Evolutionary conservation across 306 rosid genomes (phyloP).

Genomic region (Cyclanthera cordifolia): DNA sequence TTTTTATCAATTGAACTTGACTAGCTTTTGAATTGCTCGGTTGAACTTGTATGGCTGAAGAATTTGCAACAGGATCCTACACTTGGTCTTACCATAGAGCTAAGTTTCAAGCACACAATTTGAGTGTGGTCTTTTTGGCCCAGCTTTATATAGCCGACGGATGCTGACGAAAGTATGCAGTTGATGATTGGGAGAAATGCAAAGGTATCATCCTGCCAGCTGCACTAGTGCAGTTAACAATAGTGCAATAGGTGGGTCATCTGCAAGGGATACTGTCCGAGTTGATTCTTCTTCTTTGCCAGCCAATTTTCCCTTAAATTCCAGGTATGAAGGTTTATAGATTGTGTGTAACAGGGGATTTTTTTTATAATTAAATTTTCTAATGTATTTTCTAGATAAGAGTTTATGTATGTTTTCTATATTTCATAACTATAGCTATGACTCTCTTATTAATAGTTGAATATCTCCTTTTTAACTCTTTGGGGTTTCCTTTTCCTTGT

Average conservation of each 20-base stretch:
- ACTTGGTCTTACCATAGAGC: neutral
- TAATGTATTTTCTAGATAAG: neutral
- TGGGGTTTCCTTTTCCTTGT: no score
- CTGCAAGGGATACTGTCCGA: conserved; percentile 69
- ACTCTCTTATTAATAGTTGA: no score
- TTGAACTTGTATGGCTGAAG: neutral
- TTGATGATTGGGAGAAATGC: conserved; percentile 79
- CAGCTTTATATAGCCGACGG: conserved; percentile 34
- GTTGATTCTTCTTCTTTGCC: conserved; percentile 73
- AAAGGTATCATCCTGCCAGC: conserved; percentile 73
- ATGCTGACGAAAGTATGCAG: conserved; percentile 87
- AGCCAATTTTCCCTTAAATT: conserved; percentile 42
- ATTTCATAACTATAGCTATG: no score
- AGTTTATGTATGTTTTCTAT: neutral
- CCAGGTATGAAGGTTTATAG: conserved; percentile 47
- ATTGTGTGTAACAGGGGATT: neutral
- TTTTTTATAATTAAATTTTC: neutral
- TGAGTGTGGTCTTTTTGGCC: conserved; percentile 33
- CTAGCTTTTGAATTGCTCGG: neutral
- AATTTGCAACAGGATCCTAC: neutral
- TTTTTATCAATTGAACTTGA: neutral
- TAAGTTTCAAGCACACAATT: conserved; percentile 15
- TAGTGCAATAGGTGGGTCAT: conserved; percentile 57
- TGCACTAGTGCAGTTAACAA: conserved; percentile 90
- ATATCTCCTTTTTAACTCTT: no score